Evolutionary conservation across 2,329 filamentous ascomycete species (phyloP).

Genomic region (Ceratocystis smalleyi): DNA sequence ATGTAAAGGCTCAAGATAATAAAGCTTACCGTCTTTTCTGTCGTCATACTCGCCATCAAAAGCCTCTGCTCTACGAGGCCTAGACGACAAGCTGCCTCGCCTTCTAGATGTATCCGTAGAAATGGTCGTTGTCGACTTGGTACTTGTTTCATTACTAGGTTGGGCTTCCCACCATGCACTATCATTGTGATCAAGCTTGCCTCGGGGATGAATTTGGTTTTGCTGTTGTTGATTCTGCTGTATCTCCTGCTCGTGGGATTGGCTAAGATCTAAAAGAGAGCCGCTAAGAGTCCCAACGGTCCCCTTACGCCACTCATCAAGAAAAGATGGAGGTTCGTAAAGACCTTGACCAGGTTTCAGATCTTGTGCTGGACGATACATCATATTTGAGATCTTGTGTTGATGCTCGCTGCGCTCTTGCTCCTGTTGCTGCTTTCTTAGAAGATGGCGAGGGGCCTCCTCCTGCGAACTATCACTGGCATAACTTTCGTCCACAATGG

Average conservation of each 20-base stretch:
- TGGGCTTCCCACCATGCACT: constrained; percentile 63
- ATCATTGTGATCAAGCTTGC: constrained; percentile 22
- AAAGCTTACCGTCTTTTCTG: constrained; percentile 33
- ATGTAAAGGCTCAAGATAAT: background rate
- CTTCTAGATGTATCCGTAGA: constrained; percentile 22
- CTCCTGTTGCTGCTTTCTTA: constrained; percentile 10
- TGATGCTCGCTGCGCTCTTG: constrained; percentile 10
- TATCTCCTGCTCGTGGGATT: constrained; percentile 12
- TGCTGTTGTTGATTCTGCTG: constrained; percentile 8
- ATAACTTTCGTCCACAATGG: constrained; percentile 12
- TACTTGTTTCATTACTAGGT: background rate
- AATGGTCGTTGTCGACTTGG: background rate
- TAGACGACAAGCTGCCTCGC: constrained; percentile 32
- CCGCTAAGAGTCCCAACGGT: constrained; percentile 45
- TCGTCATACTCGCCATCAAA: constrained; percentile 56
- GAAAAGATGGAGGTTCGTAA: constrained; percentile 43
- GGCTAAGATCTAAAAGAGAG: constrained; percentile 43
- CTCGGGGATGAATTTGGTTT: background rate
- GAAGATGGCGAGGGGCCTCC: constrained; percentile 8
- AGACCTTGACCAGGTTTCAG: constrained; percentile 34
- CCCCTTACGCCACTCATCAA: constrained; percentile 61
- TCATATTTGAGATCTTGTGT: constrained; percentile 11
- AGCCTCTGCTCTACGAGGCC: constrained; percentile 42
- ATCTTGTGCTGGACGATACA: constrained; percentile 9
- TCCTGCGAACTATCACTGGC: constrained; percentile 14